Evolutionary conservation across 1,284 basidiomycete species (phyloP), one percentile per base, ranked within the genome.

Genomic region (Cutaneotrichosporon cavernicola): DNA sequence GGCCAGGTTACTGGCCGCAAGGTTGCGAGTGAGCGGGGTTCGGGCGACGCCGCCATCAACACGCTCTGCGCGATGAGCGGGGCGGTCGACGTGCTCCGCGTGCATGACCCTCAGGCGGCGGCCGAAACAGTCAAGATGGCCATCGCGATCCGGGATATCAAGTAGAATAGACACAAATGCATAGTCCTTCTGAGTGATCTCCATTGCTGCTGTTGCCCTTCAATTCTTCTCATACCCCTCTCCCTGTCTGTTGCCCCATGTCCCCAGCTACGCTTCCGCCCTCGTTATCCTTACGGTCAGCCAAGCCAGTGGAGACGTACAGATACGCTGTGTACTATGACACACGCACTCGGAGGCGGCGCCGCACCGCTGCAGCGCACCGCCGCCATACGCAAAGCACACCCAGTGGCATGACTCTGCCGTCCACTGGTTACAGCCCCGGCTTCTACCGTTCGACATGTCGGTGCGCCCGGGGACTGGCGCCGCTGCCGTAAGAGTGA

Each of bases 21-120:
- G 38, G 65, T 61, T 52, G 78, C 92, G 0, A 85, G 83, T 61
- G 88, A 92, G 65, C 83, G 95, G 10, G 85, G 82, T 0, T 90
- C 85, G 81, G 95, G 91, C 2, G 97, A 95, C 16, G 89, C 90
- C 0, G 90, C 90, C 0, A 86, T 89, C 4, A 89, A 91, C 36
- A 81, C 88, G 0, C 89, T 88, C 69, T 90, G 90, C 34, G 86
- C 92, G 9, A 87, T 89, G 67, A 89, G 90, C 72, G 87, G 88
- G 0, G 87, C 87, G 0, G 78, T 80, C 5, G 84, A 87, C 63
- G 81, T 94, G 0, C 85, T 97, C 1, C 82, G 95, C 26, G 92
- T 97, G 2, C 96, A 99, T 78, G 90, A 96, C 75, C 86, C 89
- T 1, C 76, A 82, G 57, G 86, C 88, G 64, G 89, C 92, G 81